phyloP scores from a whole-genome alignment of 1,284 basidiomycete genomes.

The Trichosporon sp. region DNA sequence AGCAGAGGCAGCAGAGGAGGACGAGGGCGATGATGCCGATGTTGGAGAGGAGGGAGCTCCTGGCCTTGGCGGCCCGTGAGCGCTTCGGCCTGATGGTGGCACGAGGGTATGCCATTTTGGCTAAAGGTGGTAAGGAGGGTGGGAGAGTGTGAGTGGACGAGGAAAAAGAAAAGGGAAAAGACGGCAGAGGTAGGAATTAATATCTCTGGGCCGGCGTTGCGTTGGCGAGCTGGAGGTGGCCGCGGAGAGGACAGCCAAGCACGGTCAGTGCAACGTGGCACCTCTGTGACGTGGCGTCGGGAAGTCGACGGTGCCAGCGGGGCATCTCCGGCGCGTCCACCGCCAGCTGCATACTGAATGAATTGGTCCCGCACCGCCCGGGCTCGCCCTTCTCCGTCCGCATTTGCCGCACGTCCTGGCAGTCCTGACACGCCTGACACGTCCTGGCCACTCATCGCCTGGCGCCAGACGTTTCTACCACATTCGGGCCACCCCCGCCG shows the following conservation, averaged over 20 bases:
- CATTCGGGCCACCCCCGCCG: not conserved
- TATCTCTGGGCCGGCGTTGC: not conserved
- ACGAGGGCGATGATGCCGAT: slow-evolving; percentile 46
- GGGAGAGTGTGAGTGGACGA: not conserved
- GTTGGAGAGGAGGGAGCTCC: slow-evolving; percentile 34
- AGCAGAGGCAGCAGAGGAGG: slow-evolving; percentile 48
- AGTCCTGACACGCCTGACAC: not conserved
- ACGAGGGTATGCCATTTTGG: slow-evolving; percentile 19
- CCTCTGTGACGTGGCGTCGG: not conserved
- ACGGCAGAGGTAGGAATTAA: not conserved
- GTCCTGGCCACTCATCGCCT: not conserved
- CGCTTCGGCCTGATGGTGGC: slow-evolving; percentile 20
- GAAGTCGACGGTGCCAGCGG: not conserved
- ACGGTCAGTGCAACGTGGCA: not conserved
- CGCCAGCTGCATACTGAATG: too few species aligned
- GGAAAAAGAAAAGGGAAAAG: not conserved
- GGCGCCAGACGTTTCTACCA: not conserved
- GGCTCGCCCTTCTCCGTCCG: not conserved
- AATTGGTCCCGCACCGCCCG: not conserved
- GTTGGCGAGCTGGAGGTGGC: not conserved
- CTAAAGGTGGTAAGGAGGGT: not conserved
- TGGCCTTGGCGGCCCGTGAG: slow-evolving; percentile 1
- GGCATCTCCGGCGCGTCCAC: not conserved
- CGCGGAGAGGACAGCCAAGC: too few species aligned
- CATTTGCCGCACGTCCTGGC: not conserved